Evolutionary conservation across 129 eudicot species (phyloP), one percentile per base, ranked within the genome.

Genomic region (Flaveria bidentis): DNA sequence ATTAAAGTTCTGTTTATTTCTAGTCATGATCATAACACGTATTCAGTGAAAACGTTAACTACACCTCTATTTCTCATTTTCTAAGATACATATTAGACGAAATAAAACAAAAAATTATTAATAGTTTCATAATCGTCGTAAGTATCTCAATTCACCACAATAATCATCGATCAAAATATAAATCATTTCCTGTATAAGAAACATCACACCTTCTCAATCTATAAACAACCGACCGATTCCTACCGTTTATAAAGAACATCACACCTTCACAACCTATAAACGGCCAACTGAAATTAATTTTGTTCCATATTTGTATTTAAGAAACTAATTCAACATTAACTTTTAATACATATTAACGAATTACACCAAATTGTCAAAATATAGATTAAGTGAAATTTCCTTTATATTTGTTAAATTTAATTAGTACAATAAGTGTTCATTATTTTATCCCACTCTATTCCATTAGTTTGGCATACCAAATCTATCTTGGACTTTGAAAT

Each of bases 391-490:
- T 61, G 23, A 58, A 57, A 17, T n/a, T 17, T 5, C 26, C 23
- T 56, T 56, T 56, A 6, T 22, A 15, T 22, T 57, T 57, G 64
- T 57, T 57, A 22, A 22, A 55, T 17, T 56, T 51, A 13, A 51
- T 1, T 51, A 51, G 22, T 51, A 15, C 14, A 6, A 15, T 53
- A 22, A 17, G 9, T 17, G 10, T 16, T 17, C 2, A 53, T 53
- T n/a, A 16, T 1, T 56, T 22, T 4, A 56, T 9, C 23, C 15
- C 12, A 57, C 30, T 56, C 14, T 4, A 57, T 57, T 26, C 41
- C 17, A 61, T 61, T 61, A 61, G 67, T 61, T 61, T 5, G 67
- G 67, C 67, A 61, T 28, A 26, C 41, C 67, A 23, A 25, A 61
- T 25, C 41, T 11, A 4, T 20, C 17, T 18, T 56, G 15, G 17